A percentile compares a stretch with the other conserved stretches of the same genome.
Conservation (phyloP, 2,329 filamentous ascomycete species). For the Westerdykella aurantiaca region DNA sequence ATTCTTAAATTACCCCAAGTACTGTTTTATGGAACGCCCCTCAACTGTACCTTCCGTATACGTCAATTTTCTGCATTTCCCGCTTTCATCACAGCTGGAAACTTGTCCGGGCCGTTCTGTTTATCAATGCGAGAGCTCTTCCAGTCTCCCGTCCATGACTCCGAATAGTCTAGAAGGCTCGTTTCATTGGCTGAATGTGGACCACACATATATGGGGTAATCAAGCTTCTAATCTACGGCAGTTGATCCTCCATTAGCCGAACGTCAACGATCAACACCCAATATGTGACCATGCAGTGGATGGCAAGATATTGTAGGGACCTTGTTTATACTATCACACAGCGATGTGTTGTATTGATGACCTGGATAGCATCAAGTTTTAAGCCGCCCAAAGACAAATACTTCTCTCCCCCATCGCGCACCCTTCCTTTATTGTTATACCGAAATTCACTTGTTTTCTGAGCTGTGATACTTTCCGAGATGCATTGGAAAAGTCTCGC, state of each 20-base stretch:
- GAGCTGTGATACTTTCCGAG: constrained; percentile 1
- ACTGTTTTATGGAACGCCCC: too few relatives aligned
- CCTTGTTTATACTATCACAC: constrained; percentile 7
- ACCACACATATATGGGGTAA: constrained; percentile 9
- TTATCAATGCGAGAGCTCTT: too few relatives aligned
- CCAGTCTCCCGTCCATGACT: too few relatives aligned
- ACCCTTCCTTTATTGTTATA: too few relatives aligned
- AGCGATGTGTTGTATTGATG: constrained; percentile 5
- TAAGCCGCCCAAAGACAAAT: constrained; percentile 2
- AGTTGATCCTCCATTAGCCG: constrained; percentile 9
- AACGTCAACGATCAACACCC: constrained; percentile 7
- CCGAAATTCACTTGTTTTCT: background rate
- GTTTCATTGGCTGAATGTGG: constrained; percentile 6
- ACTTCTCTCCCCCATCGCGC: background rate
- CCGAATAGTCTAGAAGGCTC: too few relatives aligned
- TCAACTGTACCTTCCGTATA: too few relatives aligned
- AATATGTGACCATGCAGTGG: constrained; percentile 3
- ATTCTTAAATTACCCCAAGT: too few relatives aligned
- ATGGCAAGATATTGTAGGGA: constrained; percentile 4
- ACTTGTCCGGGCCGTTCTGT: too few relatives aligned
- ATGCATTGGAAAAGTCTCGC: constrained; percentile 19
- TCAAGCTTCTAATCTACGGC: constrained; percentile 18
- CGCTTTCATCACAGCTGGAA: too few relatives aligned
- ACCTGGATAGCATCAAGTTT: background rate
- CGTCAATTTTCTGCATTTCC: too few relatives aligned